These are phyloP conservation scores for Solidago caesia DNA, from an alignment of 129 eudicot species.

Conservation along the genomic window DNA sequence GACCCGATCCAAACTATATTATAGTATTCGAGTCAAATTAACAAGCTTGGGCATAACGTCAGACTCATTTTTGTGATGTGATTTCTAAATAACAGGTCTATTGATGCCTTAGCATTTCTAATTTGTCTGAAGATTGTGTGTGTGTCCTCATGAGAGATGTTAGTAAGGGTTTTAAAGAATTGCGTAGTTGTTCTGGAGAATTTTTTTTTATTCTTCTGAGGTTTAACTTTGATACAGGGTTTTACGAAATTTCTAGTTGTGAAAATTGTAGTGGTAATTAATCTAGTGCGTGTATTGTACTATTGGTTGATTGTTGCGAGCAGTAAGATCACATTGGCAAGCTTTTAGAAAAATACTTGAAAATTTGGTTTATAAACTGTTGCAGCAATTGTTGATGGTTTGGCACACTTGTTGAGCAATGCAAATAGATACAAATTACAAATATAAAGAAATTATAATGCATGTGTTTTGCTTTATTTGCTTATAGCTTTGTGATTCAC, in stretches of 20 bases:
- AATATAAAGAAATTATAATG: neutral
- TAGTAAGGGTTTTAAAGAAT: neutral
- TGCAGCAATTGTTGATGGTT: too few species aligned
- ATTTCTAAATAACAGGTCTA: too few species aligned
- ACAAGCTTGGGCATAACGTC: too few species aligned
- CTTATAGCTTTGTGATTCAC: constrained; percentile 11
- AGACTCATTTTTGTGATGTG: too few species aligned
- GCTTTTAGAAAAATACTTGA: too few species aligned
- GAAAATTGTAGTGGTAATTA: neutral
- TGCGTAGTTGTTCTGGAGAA: too few species aligned
- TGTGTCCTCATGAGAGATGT: neutral
- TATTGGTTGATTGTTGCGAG: neutral
- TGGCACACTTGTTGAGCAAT: too few species aligned
- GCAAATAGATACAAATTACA: neutral
- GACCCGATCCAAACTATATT: too few species aligned
- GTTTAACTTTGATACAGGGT: constrained; percentile 35
- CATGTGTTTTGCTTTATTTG: neutral
- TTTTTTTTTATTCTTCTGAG: constrained; percentile 14
- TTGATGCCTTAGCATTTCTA: too few species aligned
- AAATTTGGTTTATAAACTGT: too few species aligned
- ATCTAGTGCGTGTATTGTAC: constrained; percentile 4
- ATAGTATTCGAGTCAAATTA: too few species aligned
- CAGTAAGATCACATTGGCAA: neutral
- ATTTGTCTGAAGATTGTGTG: neutral
- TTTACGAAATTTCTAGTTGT: constrained; percentile 9